Conservation (phyloP, 306 rosid genomes). For the Albizia julibrissin region DNA sequence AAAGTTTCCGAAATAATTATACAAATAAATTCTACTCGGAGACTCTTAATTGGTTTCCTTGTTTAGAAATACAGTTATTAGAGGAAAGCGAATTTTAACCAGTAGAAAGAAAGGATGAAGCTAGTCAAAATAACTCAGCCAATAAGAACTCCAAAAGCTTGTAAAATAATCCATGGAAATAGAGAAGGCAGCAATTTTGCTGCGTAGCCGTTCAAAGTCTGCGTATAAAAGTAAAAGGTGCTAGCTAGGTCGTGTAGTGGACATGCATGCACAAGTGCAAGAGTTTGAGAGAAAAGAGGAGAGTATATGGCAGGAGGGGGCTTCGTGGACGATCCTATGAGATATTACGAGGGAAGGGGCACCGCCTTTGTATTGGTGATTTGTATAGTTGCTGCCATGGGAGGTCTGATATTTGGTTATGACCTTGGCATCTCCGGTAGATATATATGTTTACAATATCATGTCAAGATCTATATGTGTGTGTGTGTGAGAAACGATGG, state of each 20-base stretch:
- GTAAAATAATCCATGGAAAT: background rate
- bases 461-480: background rate
- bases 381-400: slow-evolving; percentile 53
- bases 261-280: too few species aligned
- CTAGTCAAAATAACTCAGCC: background rate
- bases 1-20: background rate
- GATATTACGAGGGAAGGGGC: background rate
- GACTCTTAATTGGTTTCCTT: background rate
- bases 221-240: background rate
- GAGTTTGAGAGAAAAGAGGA: too few species aligned
- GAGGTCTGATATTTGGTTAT: slow-evolving; percentile 59
- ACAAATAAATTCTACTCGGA: background rate
- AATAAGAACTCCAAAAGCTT: background rate
- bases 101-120: background rate
- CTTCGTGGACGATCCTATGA: background rate
- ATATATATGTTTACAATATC: background rate
- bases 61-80: background rate
- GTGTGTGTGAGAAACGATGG: too few species aligned
- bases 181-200: background rate
- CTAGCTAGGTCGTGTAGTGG: background rate
- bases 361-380: slow-evolving; percentile 12
- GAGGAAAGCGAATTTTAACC: background rate
- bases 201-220: background rate
- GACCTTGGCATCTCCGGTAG: slow-evolving; percentile 43
- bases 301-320: slow-evolving; percentile 11